Percentiles rank a stretch among this genome's conserved stretches.
Evolutionary conservation across 1,284 basidiomycete genomes (phyloP).

Genomic region (Phylloporus sp.): DNA sequence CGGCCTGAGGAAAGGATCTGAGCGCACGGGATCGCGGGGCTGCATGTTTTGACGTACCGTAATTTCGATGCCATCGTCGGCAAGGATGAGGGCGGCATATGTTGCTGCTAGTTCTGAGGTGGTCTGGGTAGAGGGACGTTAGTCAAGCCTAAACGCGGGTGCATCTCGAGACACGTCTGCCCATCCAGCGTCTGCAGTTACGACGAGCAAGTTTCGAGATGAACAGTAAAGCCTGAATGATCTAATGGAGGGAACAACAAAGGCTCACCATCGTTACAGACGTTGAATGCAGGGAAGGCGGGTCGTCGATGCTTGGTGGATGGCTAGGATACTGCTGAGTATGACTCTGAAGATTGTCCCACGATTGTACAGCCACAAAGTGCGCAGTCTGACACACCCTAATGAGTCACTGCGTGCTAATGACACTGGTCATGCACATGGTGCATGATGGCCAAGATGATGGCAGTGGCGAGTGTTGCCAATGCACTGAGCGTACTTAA

Average conservation of each 20-base stretch:
- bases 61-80: constrained; percentile 96
- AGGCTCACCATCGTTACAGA: constrained; percentile 28
- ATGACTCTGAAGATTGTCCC: constrained; percentile 11
- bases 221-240: neutral
- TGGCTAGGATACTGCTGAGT: neutral
- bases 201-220: neutral
- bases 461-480: neutral
- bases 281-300: constrained; percentile 7
- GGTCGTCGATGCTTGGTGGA: constrained; percentile 17
- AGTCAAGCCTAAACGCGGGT: constrained; percentile 12
- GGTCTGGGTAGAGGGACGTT: constrained; percentile 44
- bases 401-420: no score
- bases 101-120: constrained; percentile 81
- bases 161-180: constrained; percentile 18
- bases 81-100: constrained; percentile 95
- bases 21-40: neutral
- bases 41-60: constrained; percentile 70
- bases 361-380: constrained; percentile 16
- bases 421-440: no score
- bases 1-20: constrained; percentile 56
- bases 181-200: constrained; percentile 24
- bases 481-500: constrained; percentile 7
- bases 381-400: no score
- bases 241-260: neutral
- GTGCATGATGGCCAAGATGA: neutral